These are phyloP conservation scores for Mangifera indica DNA, from an alignment of 345 rosid species.

Conservation along the genomic window DNA sequence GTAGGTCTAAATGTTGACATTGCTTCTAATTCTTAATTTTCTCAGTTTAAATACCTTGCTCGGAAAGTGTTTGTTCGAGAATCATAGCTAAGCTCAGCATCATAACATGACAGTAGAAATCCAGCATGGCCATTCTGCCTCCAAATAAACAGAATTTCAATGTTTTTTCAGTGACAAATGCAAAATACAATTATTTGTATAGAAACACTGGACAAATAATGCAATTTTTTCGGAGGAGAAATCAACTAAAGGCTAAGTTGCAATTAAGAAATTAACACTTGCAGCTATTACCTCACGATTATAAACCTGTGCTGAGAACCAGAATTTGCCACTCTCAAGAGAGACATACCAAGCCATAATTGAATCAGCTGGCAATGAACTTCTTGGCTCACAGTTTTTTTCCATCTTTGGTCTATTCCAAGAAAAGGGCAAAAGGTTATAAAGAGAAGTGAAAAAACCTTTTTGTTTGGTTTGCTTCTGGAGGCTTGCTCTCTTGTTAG, in stretches of 20 bases:
- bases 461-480: conserved; percentile 28
- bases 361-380: conserved; percentile 43
- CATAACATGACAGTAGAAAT: conserved; percentile 89
- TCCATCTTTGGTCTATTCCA: conserved; percentile 35
- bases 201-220: not conserved
- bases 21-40: not conserved
- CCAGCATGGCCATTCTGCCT: conserved; percentile 84
- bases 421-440: conserved; percentile 42
- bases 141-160: conserved; percentile 13
- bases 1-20: not conserved
- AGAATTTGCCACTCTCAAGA: conserved; percentile 72
- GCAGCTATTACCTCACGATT: conserved; percentile 70
- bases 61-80: conserved; percentile 60
- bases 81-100: conserved; percentile 73
- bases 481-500: conserved; percentile 26
- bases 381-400: conserved; percentile 11
- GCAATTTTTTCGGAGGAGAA: not conserved
- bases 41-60: conserved; percentile 49
- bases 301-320: conserved; percentile 91
- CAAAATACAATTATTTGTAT: not conserved
- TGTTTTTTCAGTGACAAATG: not conserved
- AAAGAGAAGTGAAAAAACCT: conserved; percentile 30
- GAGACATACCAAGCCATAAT: conserved; percentile 69
- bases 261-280: not conserved
- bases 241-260: not conserved